Evolutionary conservation across 768 basidiomycete species (phyloP), one percentile per base, ranked within the genome.

Genomic region (Amanita brunnescens): DNA sequence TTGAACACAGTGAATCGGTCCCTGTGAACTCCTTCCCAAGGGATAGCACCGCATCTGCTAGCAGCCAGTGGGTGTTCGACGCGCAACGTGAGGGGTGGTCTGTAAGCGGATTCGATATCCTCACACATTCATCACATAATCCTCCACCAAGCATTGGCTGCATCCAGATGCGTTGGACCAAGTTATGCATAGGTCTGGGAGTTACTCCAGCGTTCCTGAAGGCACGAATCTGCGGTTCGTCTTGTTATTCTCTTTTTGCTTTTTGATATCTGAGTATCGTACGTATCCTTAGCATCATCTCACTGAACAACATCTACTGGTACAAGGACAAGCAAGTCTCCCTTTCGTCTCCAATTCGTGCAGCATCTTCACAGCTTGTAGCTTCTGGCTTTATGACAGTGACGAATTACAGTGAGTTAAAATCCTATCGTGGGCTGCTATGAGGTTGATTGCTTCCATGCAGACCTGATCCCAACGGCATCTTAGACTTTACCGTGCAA

Each of bases 381-480:
- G 79, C 62, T 79, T 80, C 58, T 83, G 78, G 76, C 66, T 83
- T 1, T 83, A 78, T 56, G 80, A 82, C 56, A 73, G 69, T 23
- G 72, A 81, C 48, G 59, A 55, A 3, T 63, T 65, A 9, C 68
- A 72, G 77, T 78, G 57, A 53, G 74, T 60, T 43, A 26, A 16
- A 12, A 13, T 24, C 26, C 7, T 4, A 29, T 39, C 23, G 7
- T 8, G 26, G 7, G 20, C 37, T 32, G 9, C 21, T 55, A 54
- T 44, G 12, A 21, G 9, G 37, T 33, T 50, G 6, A 18, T 16
- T 43, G 24, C 35, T 40, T 23, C n/a, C n/a, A 47, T 42, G 18
- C 14, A 20, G 37, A 30, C 69, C 75, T 4, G 83, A 85, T 59
- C 81, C 81, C 8, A 80, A 81, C 56, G 81, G 78, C 6, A 69